A percentile compares a stretch with the other conserved stretches of the same genome.
These are phyloP conservation scores for Crithidia expoeki DNA, from an alignment of 208 protist species.

Conservation along the genomic window DNA sequence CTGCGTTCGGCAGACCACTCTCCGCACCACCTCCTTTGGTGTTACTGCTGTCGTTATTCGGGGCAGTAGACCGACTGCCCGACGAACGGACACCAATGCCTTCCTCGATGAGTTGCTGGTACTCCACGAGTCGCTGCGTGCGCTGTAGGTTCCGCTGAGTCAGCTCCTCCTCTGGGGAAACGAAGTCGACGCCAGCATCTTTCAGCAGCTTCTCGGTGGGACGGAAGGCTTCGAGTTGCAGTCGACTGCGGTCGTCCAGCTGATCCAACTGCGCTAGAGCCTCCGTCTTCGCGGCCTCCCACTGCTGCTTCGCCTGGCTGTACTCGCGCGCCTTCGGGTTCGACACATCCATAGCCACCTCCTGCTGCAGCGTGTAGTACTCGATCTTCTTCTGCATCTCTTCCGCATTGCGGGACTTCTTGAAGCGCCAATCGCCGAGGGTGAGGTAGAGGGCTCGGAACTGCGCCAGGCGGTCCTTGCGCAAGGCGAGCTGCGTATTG, in stretches of 20 bases:
- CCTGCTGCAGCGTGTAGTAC: constrained; percentile 83
- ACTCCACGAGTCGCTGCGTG: constrained; percentile 79
- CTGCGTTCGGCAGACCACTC: not conserved
- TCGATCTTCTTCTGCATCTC: constrained; percentile 84
- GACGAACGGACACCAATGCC: constrained; percentile 22
- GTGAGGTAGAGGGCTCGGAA: constrained; percentile 87
- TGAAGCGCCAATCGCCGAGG: constrained; percentile 85
- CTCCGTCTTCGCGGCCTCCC: constrained; percentile 62
- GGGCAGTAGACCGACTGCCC: not conserved
- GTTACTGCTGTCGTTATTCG: too few relatives aligned
- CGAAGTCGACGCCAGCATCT: constrained; percentile 65
- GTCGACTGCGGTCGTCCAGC: constrained; percentile 53
- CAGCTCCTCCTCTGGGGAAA: constrained; percentile 71
- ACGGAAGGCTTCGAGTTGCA: constrained; percentile 66
- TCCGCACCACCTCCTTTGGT: too few relatives aligned
- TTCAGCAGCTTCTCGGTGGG: constrained; percentile 73
- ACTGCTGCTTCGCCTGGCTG: constrained; percentile 80
- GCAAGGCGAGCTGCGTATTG: constrained; percentile 42
- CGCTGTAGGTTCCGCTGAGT: constrained; percentile 61
- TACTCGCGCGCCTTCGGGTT: constrained; percentile 91
- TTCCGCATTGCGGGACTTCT: constrained; percentile 81
- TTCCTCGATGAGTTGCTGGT: constrained; percentile 71
- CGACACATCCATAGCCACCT: constrained; percentile 85
- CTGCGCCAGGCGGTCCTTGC: constrained; percentile 72
- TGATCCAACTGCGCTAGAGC: constrained; percentile 54